A percentile compares a stretch with the other conserved stretches of the same genome.
Evolutionary conservation across 2,329 filamentous ascomycete genomes (phyloP).

Genomic region (Cladobotryum mycophilum): DNA sequence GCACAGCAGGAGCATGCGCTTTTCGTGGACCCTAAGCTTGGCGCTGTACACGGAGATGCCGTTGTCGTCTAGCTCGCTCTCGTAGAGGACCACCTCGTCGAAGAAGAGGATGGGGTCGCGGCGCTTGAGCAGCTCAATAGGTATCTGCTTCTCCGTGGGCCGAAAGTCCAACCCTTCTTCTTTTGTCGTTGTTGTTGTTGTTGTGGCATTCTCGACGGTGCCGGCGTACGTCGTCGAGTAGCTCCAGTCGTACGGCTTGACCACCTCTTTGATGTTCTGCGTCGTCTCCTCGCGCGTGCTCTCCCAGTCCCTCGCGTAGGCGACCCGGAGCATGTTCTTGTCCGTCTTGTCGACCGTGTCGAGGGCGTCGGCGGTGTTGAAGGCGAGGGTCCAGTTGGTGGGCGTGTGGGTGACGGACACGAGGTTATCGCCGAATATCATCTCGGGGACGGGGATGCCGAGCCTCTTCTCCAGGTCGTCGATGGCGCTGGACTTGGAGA

Average conservation of each 20-base stretch:
- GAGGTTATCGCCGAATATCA: slow-evolving; percentile 98
- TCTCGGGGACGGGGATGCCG: slow-evolving; percentile 86
- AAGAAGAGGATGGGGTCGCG: slow-evolving; percentile 95
- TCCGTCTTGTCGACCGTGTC: slow-evolving; percentile 93
- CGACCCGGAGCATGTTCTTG: slow-evolving; percentile 82
- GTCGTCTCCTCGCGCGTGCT: slow-evolving; percentile 64
- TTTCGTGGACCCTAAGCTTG: slow-evolving; percentile 90
- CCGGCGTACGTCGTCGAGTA: slow-evolving; percentile 87
- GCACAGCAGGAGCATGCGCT: slow-evolving; percentile 74
- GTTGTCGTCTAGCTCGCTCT: slow-evolving; percentile 97
- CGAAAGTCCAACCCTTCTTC: slow-evolving; percentile 12
- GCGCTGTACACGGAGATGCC: slow-evolving; percentile 85
- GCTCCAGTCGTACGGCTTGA: slow-evolving; percentile 97
- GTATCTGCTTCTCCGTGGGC: slow-evolving; percentile 51
- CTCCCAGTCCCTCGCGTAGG: slow-evolving; percentile 83
- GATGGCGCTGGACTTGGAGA: slow-evolving; percentile 86
- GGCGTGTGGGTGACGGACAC: slow-evolving; percentile 67
- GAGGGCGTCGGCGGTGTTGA: slow-evolving; percentile 81
- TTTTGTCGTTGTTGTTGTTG: too few relatives aligned
- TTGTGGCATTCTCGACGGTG: slow-evolving; percentile 54
- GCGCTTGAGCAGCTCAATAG: slow-evolving; percentile 77
- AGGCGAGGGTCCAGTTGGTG: slow-evolving; percentile 71
- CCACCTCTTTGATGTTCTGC: slow-evolving; percentile 84
- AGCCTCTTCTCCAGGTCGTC: slow-evolving; percentile 74
- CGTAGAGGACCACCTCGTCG: slow-evolving; percentile 92